Conservation (phyloP, 768 basidiomycete species). For the Tulasnella sp. region DNA sequence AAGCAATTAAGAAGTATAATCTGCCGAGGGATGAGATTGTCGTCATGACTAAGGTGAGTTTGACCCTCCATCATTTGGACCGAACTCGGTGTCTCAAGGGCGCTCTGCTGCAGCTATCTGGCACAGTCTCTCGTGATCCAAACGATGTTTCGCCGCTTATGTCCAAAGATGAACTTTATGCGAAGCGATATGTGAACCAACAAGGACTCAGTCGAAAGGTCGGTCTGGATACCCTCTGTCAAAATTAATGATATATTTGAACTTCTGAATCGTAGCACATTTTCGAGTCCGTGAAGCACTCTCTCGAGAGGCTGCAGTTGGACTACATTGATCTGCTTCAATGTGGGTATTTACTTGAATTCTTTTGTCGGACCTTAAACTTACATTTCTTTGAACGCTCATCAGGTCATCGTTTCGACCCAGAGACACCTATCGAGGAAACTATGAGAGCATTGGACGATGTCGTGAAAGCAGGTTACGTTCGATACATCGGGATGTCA, state of each 20-base stretch:
- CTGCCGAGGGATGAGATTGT: constrained; percentile 32
- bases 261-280: constrained; percentile 35
- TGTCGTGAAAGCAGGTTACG: constrained; percentile 32
- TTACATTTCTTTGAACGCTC: neutral
- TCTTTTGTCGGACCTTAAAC: no score
- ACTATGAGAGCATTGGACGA: constrained; percentile 35
- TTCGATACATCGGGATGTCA: constrained; percentile 32
- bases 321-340: constrained; percentile 70
- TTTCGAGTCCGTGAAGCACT: constrained; percentile 40
- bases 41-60: constrained; percentile 35
- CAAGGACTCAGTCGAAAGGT: constrained; percentile 25
- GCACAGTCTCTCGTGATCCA: constrained; percentile 8
- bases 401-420: constrained; percentile 28
- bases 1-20: constrained; percentile 31
- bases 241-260: neutral
- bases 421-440: constrained; percentile 33
- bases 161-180: constrained; percentile 4
- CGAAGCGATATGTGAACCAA: constrained; percentile 23
- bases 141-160: neutral
- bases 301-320: constrained; percentile 51
- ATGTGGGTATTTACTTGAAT: constrained; percentile 22
- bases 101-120: constrained; percentile 15
- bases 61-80: constrained; percentile 8
- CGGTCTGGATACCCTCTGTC: constrained; percentile 10
- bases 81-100: constrained; percentile 29